phyloP scores from a whole-genome alignment of 306 rosid species.

The Echinosophora koreensis region DNA sequence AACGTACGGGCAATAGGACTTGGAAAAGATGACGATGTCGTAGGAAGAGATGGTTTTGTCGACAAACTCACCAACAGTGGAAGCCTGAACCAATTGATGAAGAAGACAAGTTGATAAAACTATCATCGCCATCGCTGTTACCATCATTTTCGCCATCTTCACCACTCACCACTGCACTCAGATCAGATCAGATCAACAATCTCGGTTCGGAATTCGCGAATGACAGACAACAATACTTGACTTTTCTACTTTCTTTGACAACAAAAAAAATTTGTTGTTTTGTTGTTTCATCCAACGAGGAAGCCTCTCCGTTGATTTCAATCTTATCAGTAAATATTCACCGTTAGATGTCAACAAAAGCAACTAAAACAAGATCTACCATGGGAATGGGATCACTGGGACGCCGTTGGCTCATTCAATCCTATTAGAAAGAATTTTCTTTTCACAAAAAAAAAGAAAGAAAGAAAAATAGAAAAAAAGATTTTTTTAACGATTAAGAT shows the following conservation, averaged over 20 bases:
- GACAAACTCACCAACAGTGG: slow-evolving; percentile 65
- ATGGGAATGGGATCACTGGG: too few species aligned
- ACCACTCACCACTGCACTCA: background rate
- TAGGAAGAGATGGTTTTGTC: slow-evolving; percentile 75
- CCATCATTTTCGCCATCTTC: slow-evolving; percentile 41
- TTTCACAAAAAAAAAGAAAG: too few species aligned
- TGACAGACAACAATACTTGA: background rate
- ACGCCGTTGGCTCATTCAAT: too few species aligned
- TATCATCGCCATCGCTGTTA: slow-evolving; percentile 43
- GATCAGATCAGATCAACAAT: background rate
- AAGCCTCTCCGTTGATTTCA: slow-evolving; percentile 35
- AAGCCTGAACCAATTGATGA: slow-evolving; percentile 42
- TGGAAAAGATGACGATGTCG: slow-evolving; percentile 89
- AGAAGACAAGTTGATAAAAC: slow-evolving; percentile 52
- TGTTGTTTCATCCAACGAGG: background rate
- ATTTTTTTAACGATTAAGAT: too few species aligned
- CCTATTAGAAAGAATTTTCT: too few species aligned
- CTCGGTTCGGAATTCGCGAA: background rate
- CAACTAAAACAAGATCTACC: too few species aligned
- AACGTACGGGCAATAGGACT: slow-evolving; percentile 92
- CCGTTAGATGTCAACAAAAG: slow-evolving; percentile 35
- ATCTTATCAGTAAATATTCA: background rate
- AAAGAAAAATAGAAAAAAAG: too few species aligned
- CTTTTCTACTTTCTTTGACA: background rate
- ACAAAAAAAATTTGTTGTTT: background rate